A percentile compares a stretch with the other conserved stretches of the same genome.
phyloP scores from a whole-genome alignment of 1,284 basidiomycete species.

The Cutaneotrichosporon cyanovorans region DNA sequence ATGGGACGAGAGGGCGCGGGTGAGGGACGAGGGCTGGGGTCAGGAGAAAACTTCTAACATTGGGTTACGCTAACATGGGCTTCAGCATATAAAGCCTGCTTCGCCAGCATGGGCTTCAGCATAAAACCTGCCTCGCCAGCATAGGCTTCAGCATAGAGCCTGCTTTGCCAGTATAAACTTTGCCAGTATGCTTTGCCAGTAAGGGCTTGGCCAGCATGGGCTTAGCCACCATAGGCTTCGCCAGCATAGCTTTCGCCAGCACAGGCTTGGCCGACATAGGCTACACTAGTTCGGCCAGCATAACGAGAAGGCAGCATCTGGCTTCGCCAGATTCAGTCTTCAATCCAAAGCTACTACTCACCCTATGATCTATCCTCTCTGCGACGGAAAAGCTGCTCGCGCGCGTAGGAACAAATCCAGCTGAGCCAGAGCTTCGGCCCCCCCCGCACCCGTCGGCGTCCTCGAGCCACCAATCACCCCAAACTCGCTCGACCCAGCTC shows the following conservation, averaged over 20 bases:
- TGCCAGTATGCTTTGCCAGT: no score
- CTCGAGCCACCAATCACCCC: constrained; percentile 42
- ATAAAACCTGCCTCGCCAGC: no score
- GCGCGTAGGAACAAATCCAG: constrained; percentile 8
- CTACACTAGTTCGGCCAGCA: no score
- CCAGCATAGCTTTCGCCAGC: no score
- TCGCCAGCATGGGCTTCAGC: constrained; percentile 6
- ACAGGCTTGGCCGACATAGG: no score
- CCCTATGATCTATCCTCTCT: constrained; percentile 10
- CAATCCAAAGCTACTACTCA: no score
- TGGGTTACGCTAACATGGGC: no score
- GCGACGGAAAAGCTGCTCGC: constrained; percentile 39
- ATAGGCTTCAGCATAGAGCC: constrained; percentile 3
- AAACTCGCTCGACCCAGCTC: constrained; percentile 19
- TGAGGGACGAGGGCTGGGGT: constrained; percentile 25
- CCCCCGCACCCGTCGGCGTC: constrained; percentile 17
- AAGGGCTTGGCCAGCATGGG: no score
- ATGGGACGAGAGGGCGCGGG: constrained; percentile 38
- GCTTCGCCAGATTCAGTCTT: no score
- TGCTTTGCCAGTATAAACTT: constrained; percentile 2
- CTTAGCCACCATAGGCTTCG: no score
- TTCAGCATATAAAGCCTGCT: no score
- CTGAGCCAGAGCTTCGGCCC: background rate
- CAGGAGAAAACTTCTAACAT: no score
- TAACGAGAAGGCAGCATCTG: background rate